phyloP scores from a whole-genome alignment of 2,329 filamentous ascomycete species.

The Penicillium nordicum region DNA sequence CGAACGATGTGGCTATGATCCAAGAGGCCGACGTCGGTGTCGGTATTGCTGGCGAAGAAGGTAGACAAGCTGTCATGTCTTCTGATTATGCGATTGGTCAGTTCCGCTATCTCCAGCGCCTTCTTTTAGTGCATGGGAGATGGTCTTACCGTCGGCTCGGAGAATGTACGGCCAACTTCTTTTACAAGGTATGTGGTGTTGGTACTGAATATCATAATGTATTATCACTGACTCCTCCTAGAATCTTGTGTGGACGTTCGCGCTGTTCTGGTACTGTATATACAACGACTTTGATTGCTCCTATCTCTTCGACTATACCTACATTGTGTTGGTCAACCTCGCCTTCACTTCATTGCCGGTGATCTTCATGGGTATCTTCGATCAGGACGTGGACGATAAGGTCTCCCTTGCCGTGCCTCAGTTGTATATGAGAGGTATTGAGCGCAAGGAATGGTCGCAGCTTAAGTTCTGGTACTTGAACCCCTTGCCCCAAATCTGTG shows the following conservation, averaged over 20 bases:
- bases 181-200: conserved; percentile 72
- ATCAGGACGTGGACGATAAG: conserved; percentile 93
- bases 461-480: conserved; percentile 81
- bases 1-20: conserved; percentile 97
- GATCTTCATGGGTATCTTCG: conserved; percentile 91
- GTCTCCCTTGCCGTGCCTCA: conserved; percentile 93
- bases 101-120: conserved; percentile 79
- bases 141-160: conserved; percentile 95
- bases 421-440: conserved; percentile 91
- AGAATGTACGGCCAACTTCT: conserved; percentile 96
- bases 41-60: conserved; percentile 89
- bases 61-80: conserved; percentile 90
- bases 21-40: conserved; percentile 96
- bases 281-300: conserved; percentile 95
- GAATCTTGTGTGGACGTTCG: conserved; percentile 97
- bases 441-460: conserved; percentile 94
- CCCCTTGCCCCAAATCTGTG: not conserved
- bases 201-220: not conserved
- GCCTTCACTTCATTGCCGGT: conserved; percentile 94
- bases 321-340: conserved; percentile 94
- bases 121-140: conserved; percentile 84
- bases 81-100: conserved; percentile 94
- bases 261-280: conserved; percentile 96
- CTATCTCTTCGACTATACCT: conserved; percentile 96
- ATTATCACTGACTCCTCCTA: conserved; percentile 29